phyloP scores from a whole-genome alignment of 352 stramenopile genomes.

The Chrysophaeum taylorii region DNA sequence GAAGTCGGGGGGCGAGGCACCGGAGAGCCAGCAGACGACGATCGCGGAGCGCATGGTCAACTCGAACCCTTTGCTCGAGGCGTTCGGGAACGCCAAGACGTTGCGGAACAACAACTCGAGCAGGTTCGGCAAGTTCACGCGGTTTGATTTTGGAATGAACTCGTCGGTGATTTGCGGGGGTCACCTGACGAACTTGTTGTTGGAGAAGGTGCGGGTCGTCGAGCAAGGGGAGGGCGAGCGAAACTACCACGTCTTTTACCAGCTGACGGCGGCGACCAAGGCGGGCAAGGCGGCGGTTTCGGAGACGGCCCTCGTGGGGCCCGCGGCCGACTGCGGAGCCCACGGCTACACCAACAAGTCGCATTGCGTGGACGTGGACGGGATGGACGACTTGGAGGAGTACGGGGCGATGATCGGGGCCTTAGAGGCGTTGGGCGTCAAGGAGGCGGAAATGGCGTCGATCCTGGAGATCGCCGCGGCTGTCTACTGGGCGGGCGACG shows the following conservation, averaged over 20 bases:
- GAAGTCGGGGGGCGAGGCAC: too few species aligned
- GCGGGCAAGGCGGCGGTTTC: too few species aligned
- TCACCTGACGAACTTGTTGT: slow-evolving; percentile 67
- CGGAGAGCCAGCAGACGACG: too few species aligned
- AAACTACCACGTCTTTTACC: slow-evolving; percentile 96
- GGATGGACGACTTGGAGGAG: slow-evolving; percentile 9
- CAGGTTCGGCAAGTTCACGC: slow-evolving; percentile 41
- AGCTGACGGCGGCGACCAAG: slow-evolving; percentile 71
- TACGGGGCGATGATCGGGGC: neutral
- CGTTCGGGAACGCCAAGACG: slow-evolving; percentile 88
- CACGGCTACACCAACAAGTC: neutral
- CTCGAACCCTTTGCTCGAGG: slow-evolving; percentile 79
- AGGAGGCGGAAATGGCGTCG: neutral
- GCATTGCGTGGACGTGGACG: neutral
- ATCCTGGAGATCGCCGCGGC: slow-evolving; percentile 15
- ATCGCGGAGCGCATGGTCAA: slow-evolving; percentile 51
- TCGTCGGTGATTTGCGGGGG: slow-evolving; percentile 34
- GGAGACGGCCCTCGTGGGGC: neutral
- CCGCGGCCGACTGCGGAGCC: neutral
- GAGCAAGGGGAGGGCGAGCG: slow-evolving; percentile 58
- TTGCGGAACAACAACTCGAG: slow-evolving; percentile 65
- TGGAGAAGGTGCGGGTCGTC: slow-evolving; percentile 69
- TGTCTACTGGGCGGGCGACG: slow-evolving; percentile 12
- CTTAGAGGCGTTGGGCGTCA: slow-evolving; percentile 12
- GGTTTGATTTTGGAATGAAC: slow-evolving; percentile 36